A percentile compares a stretch with the other conserved stretches of the same genome.
These are phyloP conservation scores for Emergomyces africanus DNA, from an alignment of 2,329 filamentous ascomycete species.

Conservation along the genomic window DNA sequence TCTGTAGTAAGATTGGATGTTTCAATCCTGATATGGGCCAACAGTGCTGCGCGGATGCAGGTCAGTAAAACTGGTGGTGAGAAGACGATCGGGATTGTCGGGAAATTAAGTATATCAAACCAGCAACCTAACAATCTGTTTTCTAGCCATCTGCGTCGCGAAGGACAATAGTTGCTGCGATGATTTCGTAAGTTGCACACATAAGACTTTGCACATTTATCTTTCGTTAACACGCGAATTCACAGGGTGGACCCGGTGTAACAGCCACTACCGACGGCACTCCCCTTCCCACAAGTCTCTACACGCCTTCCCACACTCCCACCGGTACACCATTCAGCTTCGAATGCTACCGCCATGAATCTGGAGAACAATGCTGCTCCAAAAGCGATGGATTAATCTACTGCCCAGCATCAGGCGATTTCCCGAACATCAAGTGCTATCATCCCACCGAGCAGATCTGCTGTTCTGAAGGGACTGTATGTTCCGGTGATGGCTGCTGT, in stretches of 20 bases:
- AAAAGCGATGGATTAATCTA: background rate
- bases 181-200: background rate
- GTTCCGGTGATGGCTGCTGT: slow-evolving; percentile 3
- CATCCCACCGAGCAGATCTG: background rate
- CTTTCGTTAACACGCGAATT: background rate
- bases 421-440: slow-evolving; percentile 2
- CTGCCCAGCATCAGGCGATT: slow-evolving; percentile 1
- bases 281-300: background rate
- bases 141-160: slow-evolving; percentile 1
- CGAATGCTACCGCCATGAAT: background rate
- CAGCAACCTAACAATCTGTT: background rate
- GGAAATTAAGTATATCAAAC: background rate
- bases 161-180: slow-evolving; percentile 5
- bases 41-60: slow-evolving; percentile 4
- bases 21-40: background rate
- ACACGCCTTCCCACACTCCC: slow-evolving; percentile 1
- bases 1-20: background rate
- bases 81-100: background rate
- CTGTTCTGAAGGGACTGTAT: slow-evolving; percentile 4
- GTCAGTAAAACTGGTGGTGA: background rate
- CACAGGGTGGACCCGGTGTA: slow-evolving; percentile 2
- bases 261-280: slow-evolving; percentile 2
- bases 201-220: too few species aligned
- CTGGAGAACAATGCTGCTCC: slow-evolving; percentile 3
- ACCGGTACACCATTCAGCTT: background rate